Evolutionary conservation across 139 green algal species (phyloP), one percentile per base, ranked within the genome.

Genomic region (Chlamydomonas incerta): DNA sequence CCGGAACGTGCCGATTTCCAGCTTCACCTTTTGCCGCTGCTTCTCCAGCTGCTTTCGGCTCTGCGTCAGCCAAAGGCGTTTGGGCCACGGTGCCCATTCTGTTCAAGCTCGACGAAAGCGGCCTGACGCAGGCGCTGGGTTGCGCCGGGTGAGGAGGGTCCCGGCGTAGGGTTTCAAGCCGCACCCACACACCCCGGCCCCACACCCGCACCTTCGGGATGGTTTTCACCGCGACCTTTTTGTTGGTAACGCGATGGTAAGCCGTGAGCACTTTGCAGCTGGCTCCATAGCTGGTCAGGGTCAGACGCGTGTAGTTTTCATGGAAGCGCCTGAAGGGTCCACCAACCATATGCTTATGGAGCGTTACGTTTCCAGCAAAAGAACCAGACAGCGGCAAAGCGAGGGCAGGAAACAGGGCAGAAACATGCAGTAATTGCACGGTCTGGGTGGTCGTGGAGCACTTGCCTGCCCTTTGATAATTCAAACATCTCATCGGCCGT

Each of bases 371-470:
- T n/a, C n/a, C n/a, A n/a, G n/a, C n/a, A n/a, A n/a, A n/a, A n/a
- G n/a, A n/a, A n/a, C 11, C 52, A 11, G 13, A 11, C 52, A 15
- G 15, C 52, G 13, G 13, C 33, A 88, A 88, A 85, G 92, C 92
- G 10, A 82, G 71, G 15, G 92, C 92, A 0, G 85, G 89, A 46
- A 92, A 92, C 31, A 91, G 85, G 14, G 91, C 91, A n/a, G n/a
- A n/a, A n/a, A n/a, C n/a, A n/a, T n/a, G n/a, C n/a, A n/a, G n/a
- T n/a, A n/a, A n/a, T n/a, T n/a, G n/a, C n/a, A n/a, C n/a, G n/a
- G n/a, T n/a, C n/a, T n/a, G n/a, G n/a, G n/a, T n/a, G n/a, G n/a
- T n/a, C n/a, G n/a, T n/a, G n/a, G n/a, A n/a, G n/a, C n/a, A 82
- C 79, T 71, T 72, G 55, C 83, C 74, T 77, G 50, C 72, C 67